Percentiles rank a stretch among this genome's conserved stretches.
Evolutionary conservation across 352 stramenopile genomes (phyloP).

Genomic region (Pythium vanterpoolii): DNA sequence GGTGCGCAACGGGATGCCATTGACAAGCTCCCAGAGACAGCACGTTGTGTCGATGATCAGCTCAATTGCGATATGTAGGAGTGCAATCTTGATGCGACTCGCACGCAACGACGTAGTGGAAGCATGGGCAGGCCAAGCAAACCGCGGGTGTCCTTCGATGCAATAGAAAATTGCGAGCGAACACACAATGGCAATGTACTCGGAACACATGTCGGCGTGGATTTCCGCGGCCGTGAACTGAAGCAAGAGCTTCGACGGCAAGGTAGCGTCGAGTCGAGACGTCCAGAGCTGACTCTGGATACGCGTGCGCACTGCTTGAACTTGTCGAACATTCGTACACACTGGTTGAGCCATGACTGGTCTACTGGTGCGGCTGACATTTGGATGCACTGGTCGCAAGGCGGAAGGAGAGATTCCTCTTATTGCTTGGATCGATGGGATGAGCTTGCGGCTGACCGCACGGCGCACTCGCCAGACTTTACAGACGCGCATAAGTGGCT

Average conservation of each 20-base stretch:
- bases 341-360: too few relatives aligned
- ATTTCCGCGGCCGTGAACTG: constrained; percentile 16
- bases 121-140: constrained; percentile 18
- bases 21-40: constrained; percentile 24
- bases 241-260: constrained; percentile 3
- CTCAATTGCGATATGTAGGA: constrained; percentile 24
- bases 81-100: background rate
- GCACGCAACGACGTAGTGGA: background rate
- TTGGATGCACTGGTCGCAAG: too few relatives aligned
- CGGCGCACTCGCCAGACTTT: constrained; percentile 12
- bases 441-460: background rate
- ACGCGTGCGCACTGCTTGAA: too few relatives aligned
- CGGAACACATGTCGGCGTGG: constrained; percentile 33
- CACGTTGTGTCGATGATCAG: constrained; percentile 26
- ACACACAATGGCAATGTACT: constrained; percentile 38
- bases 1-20: constrained; percentile 19
- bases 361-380: too few relatives aligned
- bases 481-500: constrained; percentile 3
- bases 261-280: too few relatives aligned
- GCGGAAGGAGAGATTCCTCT: too few relatives aligned
- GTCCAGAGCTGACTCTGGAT: too few relatives aligned
- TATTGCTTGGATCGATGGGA: too few relatives aligned
- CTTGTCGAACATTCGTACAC: too few relatives aligned
- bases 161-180: constrained; percentile 28
- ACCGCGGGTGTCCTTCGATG: constrained; percentile 19